Evolutionary conservation across 768 basidiomycete genomes (phyloP).

Genomic region (Mycena albidolilacea): DNA sequence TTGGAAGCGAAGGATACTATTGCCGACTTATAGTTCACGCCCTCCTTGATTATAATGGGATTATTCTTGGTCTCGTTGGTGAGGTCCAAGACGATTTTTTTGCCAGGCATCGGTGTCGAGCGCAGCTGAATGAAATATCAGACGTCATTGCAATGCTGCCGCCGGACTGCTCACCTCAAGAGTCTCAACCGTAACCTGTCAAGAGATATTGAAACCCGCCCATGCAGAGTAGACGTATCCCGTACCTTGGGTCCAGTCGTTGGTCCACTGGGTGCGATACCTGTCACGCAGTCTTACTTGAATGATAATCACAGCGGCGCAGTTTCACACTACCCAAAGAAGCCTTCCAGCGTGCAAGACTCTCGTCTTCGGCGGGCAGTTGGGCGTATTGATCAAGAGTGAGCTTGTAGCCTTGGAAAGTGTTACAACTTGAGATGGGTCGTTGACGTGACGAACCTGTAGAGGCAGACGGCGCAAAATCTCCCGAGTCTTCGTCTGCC

Average conservation of each 20-base stretch:
- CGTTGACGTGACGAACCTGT: conserved; percentile 63
- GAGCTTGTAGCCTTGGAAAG: conserved; percentile 78
- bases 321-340: conserved; percentile 79
- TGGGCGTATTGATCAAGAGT: conserved; percentile 85
- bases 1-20: background rate
- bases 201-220: conserved; percentile 37
- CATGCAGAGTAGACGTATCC: conserved; percentile 2
- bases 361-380: conserved; percentile 93
- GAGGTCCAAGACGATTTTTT: conserved; percentile 78
- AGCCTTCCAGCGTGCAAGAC: conserved; percentile 95
- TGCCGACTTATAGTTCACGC: conserved; percentile 89
- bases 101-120: conserved; percentile 79
- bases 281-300: conserved; percentile 60
- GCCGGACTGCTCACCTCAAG: conserved; percentile 62
- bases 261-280: conserved; percentile 70
- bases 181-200: conserved; percentile 77
- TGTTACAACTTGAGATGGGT: conserved; percentile 25
- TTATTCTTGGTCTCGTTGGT: conserved; percentile 79
- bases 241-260: conserved; percentile 77
- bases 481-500: conserved; percentile 66
- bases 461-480: conserved; percentile 72
- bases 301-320: conserved; percentile 61
- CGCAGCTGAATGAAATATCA: conserved; percentile 56
- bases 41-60: conserved; percentile 85
- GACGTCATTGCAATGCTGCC: background rate